These are phyloP conservation scores for Boletus sp. DNA, from an alignment of 768 basidiomycete genomes.

Conservation along the genomic window DNA sequence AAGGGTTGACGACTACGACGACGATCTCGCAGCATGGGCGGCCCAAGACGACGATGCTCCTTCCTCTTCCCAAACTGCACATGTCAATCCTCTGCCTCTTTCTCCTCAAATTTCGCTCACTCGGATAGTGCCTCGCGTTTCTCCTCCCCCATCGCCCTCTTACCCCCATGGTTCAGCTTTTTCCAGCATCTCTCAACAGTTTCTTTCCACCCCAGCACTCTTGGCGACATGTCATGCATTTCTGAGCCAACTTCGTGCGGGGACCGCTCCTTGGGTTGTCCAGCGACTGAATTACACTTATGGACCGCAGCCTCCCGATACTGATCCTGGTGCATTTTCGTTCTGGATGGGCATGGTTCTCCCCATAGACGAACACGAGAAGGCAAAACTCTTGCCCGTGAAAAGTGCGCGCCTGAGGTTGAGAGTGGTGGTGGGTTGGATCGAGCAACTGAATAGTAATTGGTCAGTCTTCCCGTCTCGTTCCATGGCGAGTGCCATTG, in stretches of 20 bases:
- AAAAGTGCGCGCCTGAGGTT: slow-evolving; percentile 75
- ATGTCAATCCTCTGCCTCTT: background rate
- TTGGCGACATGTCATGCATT: slow-evolving; percentile 61
- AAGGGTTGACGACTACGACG: slow-evolving; percentile 41
- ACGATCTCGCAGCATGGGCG: slow-evolving; percentile 32
- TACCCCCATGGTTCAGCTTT: slow-evolving; percentile 5
- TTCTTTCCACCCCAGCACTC: slow-evolving; percentile 29
- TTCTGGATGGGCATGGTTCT: slow-evolving; percentile 92
- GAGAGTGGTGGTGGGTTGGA: slow-evolving; percentile 90
- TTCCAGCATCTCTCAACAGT: background rate
- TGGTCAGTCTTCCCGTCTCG: slow-evolving; percentile 40
- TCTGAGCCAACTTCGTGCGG: slow-evolving; percentile 56
- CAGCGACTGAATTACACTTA: slow-evolving; percentile 80
- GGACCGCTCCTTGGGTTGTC: slow-evolving; percentile 90
- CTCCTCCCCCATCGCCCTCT: slow-evolving; percentile 8
- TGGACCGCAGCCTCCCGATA: slow-evolving; percentile 64
- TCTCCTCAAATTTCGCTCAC: slow-evolving; percentile 16
- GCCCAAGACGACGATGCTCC: slow-evolving; percentile 8
- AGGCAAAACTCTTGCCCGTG: slow-evolving; percentile 82
- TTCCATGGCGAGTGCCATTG: slow-evolving; percentile 17
- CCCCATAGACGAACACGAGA: slow-evolving; percentile 89
- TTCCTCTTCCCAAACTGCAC: slow-evolving; percentile 9
- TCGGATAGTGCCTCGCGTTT: slow-evolving; percentile 11
- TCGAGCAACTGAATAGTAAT: slow-evolving; percentile 67
- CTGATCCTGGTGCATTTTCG: slow-evolving; percentile 66